phyloP scores from a whole-genome alignment of 441 rosid genomes.

The Metrosideros polymorpha region DNA sequence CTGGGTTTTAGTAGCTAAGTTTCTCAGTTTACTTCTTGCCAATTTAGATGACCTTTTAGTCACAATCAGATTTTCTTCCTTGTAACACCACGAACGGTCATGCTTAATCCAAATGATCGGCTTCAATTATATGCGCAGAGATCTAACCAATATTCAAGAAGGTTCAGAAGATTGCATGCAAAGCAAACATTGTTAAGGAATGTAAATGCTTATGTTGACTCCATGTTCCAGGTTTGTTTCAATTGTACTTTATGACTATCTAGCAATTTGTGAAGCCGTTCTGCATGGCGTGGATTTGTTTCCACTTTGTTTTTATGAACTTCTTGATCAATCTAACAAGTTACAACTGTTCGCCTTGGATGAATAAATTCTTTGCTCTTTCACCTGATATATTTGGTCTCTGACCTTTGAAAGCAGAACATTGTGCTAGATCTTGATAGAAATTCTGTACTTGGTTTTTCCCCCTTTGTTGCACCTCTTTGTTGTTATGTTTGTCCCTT shows the following conservation, averaged over 20 bases:
- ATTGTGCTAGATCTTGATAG: background rate
- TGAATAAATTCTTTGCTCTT: background rate
- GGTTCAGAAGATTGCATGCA: constrained; percentile 37
- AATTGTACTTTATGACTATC: background rate
- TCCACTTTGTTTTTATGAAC: background rate
- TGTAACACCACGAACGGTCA: background rate
- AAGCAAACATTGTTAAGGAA: constrained; percentile 49
- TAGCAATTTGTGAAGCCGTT: background rate
- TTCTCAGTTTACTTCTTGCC: background rate
- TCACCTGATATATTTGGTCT: background rate
- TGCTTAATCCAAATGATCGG: background rate
- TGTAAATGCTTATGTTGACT: constrained; percentile 45
- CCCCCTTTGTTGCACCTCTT: background rate
- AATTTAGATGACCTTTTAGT: background rate
- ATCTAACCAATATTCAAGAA: constrained; percentile 26
- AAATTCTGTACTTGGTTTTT: background rate
- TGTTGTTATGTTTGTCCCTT: background rate
- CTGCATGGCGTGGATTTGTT: background rate
- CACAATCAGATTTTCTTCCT: background rate
- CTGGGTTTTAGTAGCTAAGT: background rate
- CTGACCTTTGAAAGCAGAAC: background rate
- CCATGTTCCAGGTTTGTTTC: constrained; percentile 49
- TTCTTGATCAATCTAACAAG: background rate
- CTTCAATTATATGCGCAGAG: constrained; percentile 29
- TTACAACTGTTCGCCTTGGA: background rate